Conservation (phyloP, 768 basidiomycete species). For the Termitomyces sp. region DNA sequence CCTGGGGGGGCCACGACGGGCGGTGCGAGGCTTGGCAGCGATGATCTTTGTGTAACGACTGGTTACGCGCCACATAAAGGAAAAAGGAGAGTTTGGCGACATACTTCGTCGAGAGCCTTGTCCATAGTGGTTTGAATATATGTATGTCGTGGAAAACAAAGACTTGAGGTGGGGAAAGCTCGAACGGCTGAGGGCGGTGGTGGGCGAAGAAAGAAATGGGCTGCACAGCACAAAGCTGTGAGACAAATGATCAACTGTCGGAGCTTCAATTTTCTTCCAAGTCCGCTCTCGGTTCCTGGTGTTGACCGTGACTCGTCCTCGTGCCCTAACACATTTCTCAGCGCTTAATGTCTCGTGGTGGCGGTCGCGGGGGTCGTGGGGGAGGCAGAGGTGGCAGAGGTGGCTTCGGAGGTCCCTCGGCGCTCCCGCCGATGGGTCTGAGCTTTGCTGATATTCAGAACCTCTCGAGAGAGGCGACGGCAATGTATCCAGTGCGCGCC, state of each 20-base stretch:
- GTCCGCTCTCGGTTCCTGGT: conserved; percentile 23
- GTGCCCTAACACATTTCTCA: conserved; percentile 11
- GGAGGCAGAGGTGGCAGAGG: conserved; percentile 56
- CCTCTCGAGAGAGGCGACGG: conserved; percentile 72
- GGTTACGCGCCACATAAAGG: conserved; percentile 21
- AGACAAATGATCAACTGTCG: conserved; percentile 29
- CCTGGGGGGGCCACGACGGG: conserved; percentile 42
- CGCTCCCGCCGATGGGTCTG: conserved; percentile 73
- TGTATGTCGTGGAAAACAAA: conserved; percentile 16
- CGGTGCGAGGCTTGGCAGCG: conserved; percentile 54
- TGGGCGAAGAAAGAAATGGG: conserved; percentile 16
- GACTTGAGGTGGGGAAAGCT: conserved; percentile 28
- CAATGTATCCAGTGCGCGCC: conserved; percentile 75
- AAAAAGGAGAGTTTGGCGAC: conserved; percentile 25
- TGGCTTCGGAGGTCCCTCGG: conserved; percentile 51
- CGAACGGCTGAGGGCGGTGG: conserved; percentile 26
- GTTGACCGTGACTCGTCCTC: conserved; percentile 9
- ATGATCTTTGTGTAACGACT: conserved; percentile 55
- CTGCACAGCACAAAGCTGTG: conserved; percentile 19
- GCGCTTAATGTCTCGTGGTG: conserved; percentile 39
- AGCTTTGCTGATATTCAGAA: conserved; percentile 78
- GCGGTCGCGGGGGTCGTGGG: conserved; percentile 36
- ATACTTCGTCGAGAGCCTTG: conserved; percentile 80
- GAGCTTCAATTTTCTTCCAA: conserved; percentile 37
- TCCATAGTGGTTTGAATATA: conserved; percentile 51